phyloP scores from a whole-genome alignment of 805 yeast genomes.

The Yarrowia sp. region DNA sequence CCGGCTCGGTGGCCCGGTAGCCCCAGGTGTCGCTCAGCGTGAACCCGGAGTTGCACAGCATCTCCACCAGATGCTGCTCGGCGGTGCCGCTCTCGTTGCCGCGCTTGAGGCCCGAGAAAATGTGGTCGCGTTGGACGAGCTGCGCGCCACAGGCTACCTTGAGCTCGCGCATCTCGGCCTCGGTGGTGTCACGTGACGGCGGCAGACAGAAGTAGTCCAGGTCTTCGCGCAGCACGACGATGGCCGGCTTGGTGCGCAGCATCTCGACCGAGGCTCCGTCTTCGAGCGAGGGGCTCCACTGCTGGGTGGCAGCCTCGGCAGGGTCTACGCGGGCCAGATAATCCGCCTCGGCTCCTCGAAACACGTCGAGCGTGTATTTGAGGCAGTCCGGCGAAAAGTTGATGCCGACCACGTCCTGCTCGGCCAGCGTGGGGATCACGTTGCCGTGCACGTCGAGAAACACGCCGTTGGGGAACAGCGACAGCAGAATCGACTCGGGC shows the following conservation, averaged over 20 bases:
- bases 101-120: slow-evolving; percentile 75
- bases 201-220: slow-evolving; percentile 92
- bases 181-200: slow-evolving; percentile 61
- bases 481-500: slow-evolving; percentile 87
- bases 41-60: slow-evolving; percentile 93
- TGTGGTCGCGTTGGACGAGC: slow-evolving; percentile 61
- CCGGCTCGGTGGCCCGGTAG: slow-evolving; percentile 83
- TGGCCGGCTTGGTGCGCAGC: slow-evolving; percentile 80
- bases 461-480: slow-evolving; percentile 90
- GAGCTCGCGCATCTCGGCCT: slow-evolving; percentile 67
- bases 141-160: slow-evolving; percentile 77
- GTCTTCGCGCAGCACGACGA: slow-evolving; percentile 92
- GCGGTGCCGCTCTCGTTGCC: slow-evolving; percentile 69
- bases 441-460: slow-evolving; percentile 79
- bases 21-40: slow-evolving; percentile 78
- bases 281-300: slow-evolving; percentile 37
- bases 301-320: slow-evolving; percentile 1
- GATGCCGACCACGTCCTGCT: slow-evolving; percentile 75
- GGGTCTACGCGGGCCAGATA: not conserved
- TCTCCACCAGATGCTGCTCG: slow-evolving; percentile 91
- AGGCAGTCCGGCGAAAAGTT: slow-evolving; percentile 89
- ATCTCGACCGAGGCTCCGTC: slow-evolving; percentile 62
- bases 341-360: slow-evolving; percentile 65
- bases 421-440: slow-evolving; percentile 78
- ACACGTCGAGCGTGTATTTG: slow-evolving; percentile 76